phyloP scores from a whole-genome alignment of 768 basidiomycete species.

The Mycena floridula region DNA sequence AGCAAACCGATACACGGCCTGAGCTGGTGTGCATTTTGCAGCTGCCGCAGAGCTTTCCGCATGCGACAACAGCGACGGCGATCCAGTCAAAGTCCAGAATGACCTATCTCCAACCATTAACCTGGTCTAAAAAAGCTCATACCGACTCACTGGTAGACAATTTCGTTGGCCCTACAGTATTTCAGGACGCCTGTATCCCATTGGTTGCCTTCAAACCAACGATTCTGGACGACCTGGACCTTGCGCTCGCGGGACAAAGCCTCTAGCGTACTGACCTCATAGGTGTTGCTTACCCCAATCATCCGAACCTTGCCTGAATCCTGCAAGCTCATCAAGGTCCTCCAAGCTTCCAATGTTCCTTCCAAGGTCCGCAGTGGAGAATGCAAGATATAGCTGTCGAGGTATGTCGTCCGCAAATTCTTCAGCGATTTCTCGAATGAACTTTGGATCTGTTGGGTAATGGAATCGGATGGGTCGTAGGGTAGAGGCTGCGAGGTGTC shows the following conservation, averaged over 20 bases:
- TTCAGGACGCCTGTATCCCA: slow-evolving; percentile 65
- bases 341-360: slow-evolving; percentile 67
- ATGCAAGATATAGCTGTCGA: slow-evolving; percentile 79
- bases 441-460: slow-evolving; percentile 52
- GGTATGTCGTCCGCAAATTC: slow-evolving; percentile 65
- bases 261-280: slow-evolving; percentile 52
- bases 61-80: slow-evolving; percentile 53
- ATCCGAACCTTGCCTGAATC: slow-evolving; percentile 55
- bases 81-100: slow-evolving; percentile 86
- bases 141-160: slow-evolving; percentile 75
- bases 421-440: slow-evolving; percentile 61
- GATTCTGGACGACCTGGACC: slow-evolving; percentile 74
- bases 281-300: slow-evolving; percentile 77
- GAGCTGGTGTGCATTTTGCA: slow-evolving; percentile 49
- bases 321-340: slow-evolving; percentile 51
- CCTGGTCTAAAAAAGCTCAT: too few species aligned
- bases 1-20: slow-evolving; percentile 63
- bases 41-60: slow-evolving; percentile 40
- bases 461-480: slow-evolving; percentile 49
- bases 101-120: slow-evolving; percentile 42
- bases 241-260: slow-evolving; percentile 46
- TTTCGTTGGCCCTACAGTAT: slow-evolving; percentile 57
- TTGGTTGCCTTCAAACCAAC: slow-evolving; percentile 77
- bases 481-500: slow-evolving; percentile 66
- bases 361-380: slow-evolving; percentile 57